phyloP scores from a whole-genome alignment of 805 yeast species.

The Blastobotrys attinorum region DNA sequence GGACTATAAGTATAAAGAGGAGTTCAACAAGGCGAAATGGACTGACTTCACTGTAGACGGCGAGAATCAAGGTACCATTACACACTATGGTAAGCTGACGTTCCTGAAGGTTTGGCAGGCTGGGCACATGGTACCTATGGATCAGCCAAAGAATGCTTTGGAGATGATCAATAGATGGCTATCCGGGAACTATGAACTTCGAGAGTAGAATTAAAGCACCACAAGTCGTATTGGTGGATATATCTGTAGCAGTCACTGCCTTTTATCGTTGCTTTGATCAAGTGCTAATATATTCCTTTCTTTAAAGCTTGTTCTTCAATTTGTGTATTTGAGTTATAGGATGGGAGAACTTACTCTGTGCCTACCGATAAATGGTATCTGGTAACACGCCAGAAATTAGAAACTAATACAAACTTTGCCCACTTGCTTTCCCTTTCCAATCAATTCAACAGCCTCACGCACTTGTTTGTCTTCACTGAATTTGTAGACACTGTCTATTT shows the following conservation, averaged over 20 bases:
- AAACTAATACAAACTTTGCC: constrained; percentile 6
- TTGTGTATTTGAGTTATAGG: too few species aligned
- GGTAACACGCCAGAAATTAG: too few species aligned
- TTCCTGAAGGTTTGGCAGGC: constrained; percentile 81
- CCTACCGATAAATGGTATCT: too few species aligned
- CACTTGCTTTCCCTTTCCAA: constrained; percentile 5
- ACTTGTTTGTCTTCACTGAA: constrained; percentile 5
- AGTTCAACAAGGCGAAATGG: constrained; percentile 35
- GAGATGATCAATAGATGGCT: constrained; percentile 87
- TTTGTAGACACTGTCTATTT: constrained; percentile 6
- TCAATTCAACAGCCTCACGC: constrained; percentile 7
- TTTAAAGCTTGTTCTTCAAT: too few species aligned
- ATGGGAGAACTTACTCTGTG: too few species aligned
- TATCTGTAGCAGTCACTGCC: too few species aligned
- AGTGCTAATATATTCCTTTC: too few species aligned
- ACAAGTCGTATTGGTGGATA: too few species aligned
- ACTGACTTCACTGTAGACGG: constrained; percentile 36
- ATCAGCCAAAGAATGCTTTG: constrained; percentile 71
- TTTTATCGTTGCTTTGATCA: too few species aligned
- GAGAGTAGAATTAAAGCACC: too few species aligned
- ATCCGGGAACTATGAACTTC: constrained; percentile 43
- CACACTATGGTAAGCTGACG: constrained; percentile 64
- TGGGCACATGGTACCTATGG: constrained; percentile 96
- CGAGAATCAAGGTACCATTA: constrained; percentile 57
- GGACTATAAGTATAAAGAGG: constrained; percentile 47